phyloP scores from a whole-genome alignment of 2,329 filamentous ascomycete species.

The Coleophoma eucalyptorum region DNA sequence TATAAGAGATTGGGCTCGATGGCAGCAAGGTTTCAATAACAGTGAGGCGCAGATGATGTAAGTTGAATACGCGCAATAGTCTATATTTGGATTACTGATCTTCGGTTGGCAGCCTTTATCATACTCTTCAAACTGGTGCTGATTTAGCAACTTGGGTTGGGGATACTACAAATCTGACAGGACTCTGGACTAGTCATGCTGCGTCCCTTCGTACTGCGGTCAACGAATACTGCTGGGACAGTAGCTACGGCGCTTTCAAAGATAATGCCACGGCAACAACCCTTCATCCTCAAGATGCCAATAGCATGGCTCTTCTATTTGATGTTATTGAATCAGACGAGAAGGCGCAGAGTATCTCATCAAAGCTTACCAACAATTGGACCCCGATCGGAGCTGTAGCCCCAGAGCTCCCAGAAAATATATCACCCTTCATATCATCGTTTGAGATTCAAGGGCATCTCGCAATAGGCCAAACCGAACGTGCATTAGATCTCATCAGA shows the following conservation, averaged over 20 bases:
- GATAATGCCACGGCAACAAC: slow-evolving; percentile 47
- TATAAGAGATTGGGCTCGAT: neutral
- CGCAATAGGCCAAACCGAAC: slow-evolving; percentile 36
- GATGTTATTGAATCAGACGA: neutral
- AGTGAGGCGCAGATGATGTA: neutral
- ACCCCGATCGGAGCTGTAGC: slow-evolving; percentile 46
- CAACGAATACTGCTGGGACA: slow-evolving; percentile 43
- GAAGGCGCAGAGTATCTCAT: slow-evolving; percentile 36
- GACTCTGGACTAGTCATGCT: slow-evolving; percentile 26
- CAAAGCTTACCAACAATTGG: slow-evolving; percentile 46
- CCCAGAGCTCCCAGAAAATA: slow-evolving; percentile 50
- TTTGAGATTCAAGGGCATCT: slow-evolving; percentile 55
- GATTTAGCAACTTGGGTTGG: slow-evolving; percentile 37
- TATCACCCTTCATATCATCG: slow-evolving; percentile 52
- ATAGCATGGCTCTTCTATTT: slow-evolving; percentile 42
- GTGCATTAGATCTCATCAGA: slow-evolving; percentile 50
- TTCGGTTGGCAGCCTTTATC: slow-evolving; percentile 30
- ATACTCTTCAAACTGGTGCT: slow-evolving; percentile 43
- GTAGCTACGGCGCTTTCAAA: slow-evolving; percentile 32
- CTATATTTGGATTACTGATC: too few relatives aligned
- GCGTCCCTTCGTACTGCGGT: slow-evolving; percentile 22
- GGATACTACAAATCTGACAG: slow-evolving; percentile 31
- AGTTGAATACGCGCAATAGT: too few relatives aligned
- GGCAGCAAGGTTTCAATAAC: neutral
- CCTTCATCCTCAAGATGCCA: slow-evolving; percentile 54